phyloP scores from a whole-genome alignment of 129 eudicot genomes.

The Glebionis coronaria region DNA sequence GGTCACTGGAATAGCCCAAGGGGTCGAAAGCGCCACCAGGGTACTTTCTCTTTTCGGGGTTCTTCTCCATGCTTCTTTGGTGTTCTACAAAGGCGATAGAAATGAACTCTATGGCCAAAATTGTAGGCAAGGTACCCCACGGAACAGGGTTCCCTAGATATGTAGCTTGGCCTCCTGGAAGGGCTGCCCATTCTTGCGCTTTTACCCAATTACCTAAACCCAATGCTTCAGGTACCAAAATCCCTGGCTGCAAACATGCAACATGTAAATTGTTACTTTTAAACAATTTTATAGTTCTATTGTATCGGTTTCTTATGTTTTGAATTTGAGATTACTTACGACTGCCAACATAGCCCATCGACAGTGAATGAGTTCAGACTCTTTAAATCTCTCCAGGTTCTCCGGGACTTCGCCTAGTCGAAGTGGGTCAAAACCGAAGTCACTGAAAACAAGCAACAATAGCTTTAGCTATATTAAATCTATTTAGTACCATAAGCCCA shows the following conservation, averaged over 20 bases:
- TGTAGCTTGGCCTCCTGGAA: constrained; percentile 92
- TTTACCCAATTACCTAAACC: constrained; percentile 97
- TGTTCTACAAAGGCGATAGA: constrained; percentile 95
- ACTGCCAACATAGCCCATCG: constrained; percentile 99
- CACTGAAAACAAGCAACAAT: constrained; percentile 41
- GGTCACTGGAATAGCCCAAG: constrained; percentile 96
- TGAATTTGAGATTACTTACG: constrained; percentile 41
- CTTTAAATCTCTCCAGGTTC: constrained; percentile 89
- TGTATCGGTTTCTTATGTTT: too few species aligned
- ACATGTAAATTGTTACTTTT: neutral
- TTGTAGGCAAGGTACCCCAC: constrained; percentile 97
- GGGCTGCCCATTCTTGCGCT: constrained; percentile 99
- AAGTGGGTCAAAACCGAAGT: constrained; percentile 96
- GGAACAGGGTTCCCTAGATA: constrained; percentile 95
- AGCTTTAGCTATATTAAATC: too few species aligned
- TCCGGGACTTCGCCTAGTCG: constrained; percentile 88
- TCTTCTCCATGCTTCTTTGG: constrained; percentile 94
- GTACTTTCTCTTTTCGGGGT: constrained; percentile 91
- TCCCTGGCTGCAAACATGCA: constrained; percentile 77
- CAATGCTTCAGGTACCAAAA: constrained; percentile 85
- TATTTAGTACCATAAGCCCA: neutral
- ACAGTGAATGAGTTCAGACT: constrained; percentile 91
- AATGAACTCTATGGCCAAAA: constrained; percentile 83
- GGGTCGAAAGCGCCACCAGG: constrained; percentile 99
- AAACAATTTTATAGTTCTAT: neutral